Base-by-base conservation (phyloP, 768 basidiomycete species). In the Lactifluus echinatus region DNA sequence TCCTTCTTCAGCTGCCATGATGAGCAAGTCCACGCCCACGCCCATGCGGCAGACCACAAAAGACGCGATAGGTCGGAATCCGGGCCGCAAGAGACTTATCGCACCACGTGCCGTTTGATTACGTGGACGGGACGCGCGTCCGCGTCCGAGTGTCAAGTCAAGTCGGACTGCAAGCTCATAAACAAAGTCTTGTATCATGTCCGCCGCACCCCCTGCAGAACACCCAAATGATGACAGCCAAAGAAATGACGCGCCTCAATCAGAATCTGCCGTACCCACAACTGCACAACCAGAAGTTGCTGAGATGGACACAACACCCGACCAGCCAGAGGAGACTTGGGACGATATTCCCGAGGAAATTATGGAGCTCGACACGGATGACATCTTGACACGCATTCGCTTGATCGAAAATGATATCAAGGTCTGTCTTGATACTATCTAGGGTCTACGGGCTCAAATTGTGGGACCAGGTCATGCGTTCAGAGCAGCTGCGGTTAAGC, bases 341-440 rank as follows among this genome's bases (percentile, higher is more conserved):
- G 85, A 84, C 23, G 94, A 97, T 71, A 87, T 98, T 52, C 93
- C 95, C 1, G 85, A 86, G 61, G 91, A 95, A 34, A 87, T 99
- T 64, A 72, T 85, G 71, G 74, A 78, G 31, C 74, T 93, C 44
- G 77, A 76, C 61, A 84, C 89, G 1, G 93, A 96, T 46, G 94
- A 97, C 62, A 89, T 98, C 64, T 68, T 84, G 60, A 92, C 92
- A 54, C 81, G 94, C 71, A 88, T 85, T 72, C 79, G 95, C 59
- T 78, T 99, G 57, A 92, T 99, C 64, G 95, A 99, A 59, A 98
- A 96, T 67, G 96, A 99, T 66, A 83, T 98, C 67, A 94, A 93
- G 81, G 93, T 88, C 43, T 54, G 76, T 55, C 39, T 45, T 7
- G 29, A 12, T 26, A 21, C 37, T 23, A 10, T 19, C 15, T 33